Percentiles rank a stretch among this genome's conserved stretches.
Conservation (phyloP, 768 basidiomycete genomes). For the Mrakia hoshinonis region DNA sequence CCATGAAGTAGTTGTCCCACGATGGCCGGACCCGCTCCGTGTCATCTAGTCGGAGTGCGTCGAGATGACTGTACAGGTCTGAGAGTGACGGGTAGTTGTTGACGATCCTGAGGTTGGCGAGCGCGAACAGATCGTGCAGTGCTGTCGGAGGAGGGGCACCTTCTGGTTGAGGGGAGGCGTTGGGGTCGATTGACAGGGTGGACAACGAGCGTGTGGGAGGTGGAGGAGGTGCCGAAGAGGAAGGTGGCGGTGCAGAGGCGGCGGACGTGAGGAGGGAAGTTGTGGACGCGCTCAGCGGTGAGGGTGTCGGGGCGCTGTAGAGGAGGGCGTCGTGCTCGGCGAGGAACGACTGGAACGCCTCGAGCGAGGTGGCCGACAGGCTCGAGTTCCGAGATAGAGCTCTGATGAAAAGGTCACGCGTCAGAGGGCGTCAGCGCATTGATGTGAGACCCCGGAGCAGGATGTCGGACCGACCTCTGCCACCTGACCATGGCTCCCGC, state of each 20-base stretch:
- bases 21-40: constrained; percentile 68
- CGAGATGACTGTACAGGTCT: constrained; percentile 55
- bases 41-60: constrained; percentile 59
- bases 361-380: background rate
- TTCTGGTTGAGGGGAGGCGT: constrained; percentile 13
- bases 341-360: constrained; percentile 5
- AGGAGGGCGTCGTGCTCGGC: constrained; percentile 10
- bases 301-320: background rate
- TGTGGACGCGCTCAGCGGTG: background rate
- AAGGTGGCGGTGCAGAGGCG: constrained; percentile 11
- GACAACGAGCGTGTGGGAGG: background rate
- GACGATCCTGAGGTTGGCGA: constrained; percentile 38
- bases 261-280: background rate
- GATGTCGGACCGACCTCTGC: constrained; percentile 37
- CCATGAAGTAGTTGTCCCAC: constrained; percentile 99
- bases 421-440: background rate
- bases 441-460: constrained; percentile 7
- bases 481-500: constrained; percentile 69
- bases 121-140: constrained; percentile 31
- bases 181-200: background rate
- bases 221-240: background rate
- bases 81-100: constrained; percentile 36
- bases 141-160: constrained; percentile 8
- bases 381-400: background rate
- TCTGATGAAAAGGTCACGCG: background rate